Base-by-base conservation (phyloP, 2,329 filamentous ascomycete genomes). In the Talaromyces albobiverticillius region DNA sequence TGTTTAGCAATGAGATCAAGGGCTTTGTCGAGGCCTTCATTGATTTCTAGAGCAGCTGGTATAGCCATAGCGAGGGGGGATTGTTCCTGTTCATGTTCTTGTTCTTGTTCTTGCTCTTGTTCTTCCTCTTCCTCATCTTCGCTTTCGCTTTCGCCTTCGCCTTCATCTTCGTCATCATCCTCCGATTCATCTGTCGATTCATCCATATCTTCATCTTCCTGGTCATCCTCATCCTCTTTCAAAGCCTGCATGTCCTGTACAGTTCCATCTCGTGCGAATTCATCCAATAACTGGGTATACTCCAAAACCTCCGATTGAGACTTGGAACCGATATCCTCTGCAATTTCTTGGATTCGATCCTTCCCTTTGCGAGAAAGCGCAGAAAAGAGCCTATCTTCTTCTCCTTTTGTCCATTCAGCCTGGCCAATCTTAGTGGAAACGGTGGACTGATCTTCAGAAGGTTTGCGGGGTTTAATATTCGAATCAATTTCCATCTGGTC, bases 11-110 rank as follows among this genome's bases (percentile, higher is more conserved):
- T 83, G 57, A 79, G 70, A 50, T 95, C 88, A 7, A 95, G 78
- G 4, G 81, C 79, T 7, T 75, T 70, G 60, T 82, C 85, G 63
- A 88, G 89, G 54, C 84, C 80, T 20, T 77, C 71, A 61, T 85
- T 83, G 23, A 96, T 71, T 67, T 96, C 90, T 1, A 81, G 65
- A 0, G 92, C 91, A 2, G 89, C 85, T 1, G 87, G 86, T 1
- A 90, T 73, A 52, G 90, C 84, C 20, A 25, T 10, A 8, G 45
- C 51, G 5, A 53, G 51, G 26, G 29, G 49, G 29, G 31, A 45
- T 23, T n/a, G n/a, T n/a, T n/a, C n/a, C n/a, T n/a, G n/a, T n/a
- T n/a, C n/a, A n/a, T n/a, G n/a, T n/a, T n/a, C n/a, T n/a, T n/a
- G n/a, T n/a, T n/a, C n/a, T n/a, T 31, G 32, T 8, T 16, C 6